Conservation (phyloP, 1,139 yeast genomes). For the Zhuliangozyma parablackwelliae region DNA sequence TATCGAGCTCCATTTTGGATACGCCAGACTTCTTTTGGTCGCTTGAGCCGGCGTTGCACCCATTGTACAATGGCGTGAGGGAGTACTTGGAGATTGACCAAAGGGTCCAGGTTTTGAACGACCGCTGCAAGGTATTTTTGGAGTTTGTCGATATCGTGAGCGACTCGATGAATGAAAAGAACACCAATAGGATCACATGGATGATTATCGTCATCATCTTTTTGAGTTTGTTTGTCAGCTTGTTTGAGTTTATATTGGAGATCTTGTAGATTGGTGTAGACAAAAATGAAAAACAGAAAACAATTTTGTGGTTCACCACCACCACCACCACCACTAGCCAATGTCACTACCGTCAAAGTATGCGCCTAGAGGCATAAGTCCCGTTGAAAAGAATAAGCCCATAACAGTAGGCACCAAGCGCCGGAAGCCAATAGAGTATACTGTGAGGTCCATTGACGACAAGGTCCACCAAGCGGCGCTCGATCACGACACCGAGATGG, state of each 20-base stretch:
- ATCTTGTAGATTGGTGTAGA: constrained; percentile 17
- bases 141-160: constrained; percentile 91
- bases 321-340: too few relatives aligned
- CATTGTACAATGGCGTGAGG: constrained; percentile 81
- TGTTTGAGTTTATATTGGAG: constrained; percentile 40
- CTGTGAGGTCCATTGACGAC: constrained; percentile 27
- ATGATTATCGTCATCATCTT: constrained; percentile 82
- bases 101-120: constrained; percentile 87
- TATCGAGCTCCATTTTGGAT: constrained; percentile 85
- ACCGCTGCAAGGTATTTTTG: constrained; percentile 86
- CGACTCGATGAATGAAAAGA: constrained; percentile 89
- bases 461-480: too few relatives aligned
- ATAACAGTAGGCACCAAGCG: constrained; percentile 30
- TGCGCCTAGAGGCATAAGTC: constrained; percentile 38
- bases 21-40: constrained; percentile 98
- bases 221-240: constrained; percentile 65
- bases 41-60: constrained; percentile 90
- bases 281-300: not conserved
- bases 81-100: constrained; percentile 94
- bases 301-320: not conserved
- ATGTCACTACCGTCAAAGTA: constrained; percentile 40
- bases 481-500: constrained; percentile 48
- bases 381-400: constrained; percentile 17
- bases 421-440: constrained; percentile 20
- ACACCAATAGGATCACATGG: constrained; percentile 88